Evolutionary conservation across 352 stramenopile species (phyloP), one percentile per base, ranked within the genome.

Genomic region (Aphanomyces stellatus): DNA sequence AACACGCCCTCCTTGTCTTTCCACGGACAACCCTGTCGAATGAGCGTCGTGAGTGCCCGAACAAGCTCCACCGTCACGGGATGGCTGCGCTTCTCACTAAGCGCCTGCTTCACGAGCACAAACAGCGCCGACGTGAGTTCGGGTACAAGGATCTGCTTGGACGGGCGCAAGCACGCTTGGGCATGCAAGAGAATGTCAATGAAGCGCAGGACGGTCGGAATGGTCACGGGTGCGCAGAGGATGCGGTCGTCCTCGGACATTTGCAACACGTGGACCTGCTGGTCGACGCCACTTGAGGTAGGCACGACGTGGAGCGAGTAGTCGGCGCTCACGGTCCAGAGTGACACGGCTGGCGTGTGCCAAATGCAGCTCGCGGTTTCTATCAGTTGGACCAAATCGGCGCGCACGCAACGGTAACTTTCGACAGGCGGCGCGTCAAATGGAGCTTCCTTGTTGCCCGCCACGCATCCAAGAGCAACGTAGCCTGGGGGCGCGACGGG

Each of bases 171-270:
- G 34, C 70, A 66, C 8, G 74, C 53, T 22, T 89, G 69, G 57
- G 77, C 87, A 19, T 75, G 65, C 27, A 90, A 62, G n/a, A 89
- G 73, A 1, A 78, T 66, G 7, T 89, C 73, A 7, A 92, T 64
- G 53, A 92, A 93, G 5, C 72, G 73, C 42, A 91, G 72, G 3
- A 91, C 81, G 2, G 75, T 86, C 31, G 70, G 69, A 17, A 89
- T 80, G 0, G 76, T 82, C 27, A 91, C 72, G 6, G 82, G 74
- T 33, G 82, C 68, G 37, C 82, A 93, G 10, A 93, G 59, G 42
- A 93, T 85, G 24, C 75, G 75, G 64, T 95, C 87, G 67, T 95
- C 87, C 15, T 84, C 71, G 0, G 85, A 87, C 1, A 95, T 59
- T 17, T 75, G 79, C 4, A 95, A 41, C n/a, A 67, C 22, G 74